A percentile compares a stretch with the other conserved stretches of the same genome.
These are phyloP conservation scores for Macrocybe gigantea DNA, from an alignment of 768 basidiomycete genomes.

Conservation along the genomic window DNA sequence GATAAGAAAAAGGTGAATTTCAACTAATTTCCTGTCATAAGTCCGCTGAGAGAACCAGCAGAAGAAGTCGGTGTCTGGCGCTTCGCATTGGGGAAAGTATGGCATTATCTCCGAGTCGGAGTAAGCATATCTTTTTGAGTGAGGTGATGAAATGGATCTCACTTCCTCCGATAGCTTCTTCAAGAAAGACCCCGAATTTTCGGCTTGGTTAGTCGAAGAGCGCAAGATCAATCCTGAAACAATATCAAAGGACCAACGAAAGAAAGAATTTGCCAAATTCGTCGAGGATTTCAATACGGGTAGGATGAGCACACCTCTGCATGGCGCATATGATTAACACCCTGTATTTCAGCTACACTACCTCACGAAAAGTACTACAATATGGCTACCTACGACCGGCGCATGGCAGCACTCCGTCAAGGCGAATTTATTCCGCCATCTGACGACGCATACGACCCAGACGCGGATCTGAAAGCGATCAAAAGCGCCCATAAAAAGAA, in stretches of 20 bases:
- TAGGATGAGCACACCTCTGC: constrained; percentile 18
- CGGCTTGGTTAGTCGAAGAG: constrained; percentile 91
- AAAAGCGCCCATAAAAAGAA: constrained; percentile 66
- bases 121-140: constrained; percentile 38
- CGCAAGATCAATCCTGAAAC: constrained; percentile 88
- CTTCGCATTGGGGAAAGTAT: constrained; percentile 85
- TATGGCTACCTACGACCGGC: constrained; percentile 77
- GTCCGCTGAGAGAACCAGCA: constrained; percentile 10
- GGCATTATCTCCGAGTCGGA: constrained; percentile 83
- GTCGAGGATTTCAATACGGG: constrained; percentile 85
- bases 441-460: constrained; percentile 74
- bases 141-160: background rate
- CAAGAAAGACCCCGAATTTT: constrained; percentile 80
- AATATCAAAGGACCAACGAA: constrained; percentile 76
- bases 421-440: constrained; percentile 75
- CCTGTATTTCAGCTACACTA: constrained; percentile 59
- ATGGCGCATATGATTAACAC: background rate
- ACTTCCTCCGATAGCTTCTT: constrained; percentile 53
- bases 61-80: constrained; percentile 54
- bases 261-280: constrained; percentile 79
- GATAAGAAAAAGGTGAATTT: constrained; percentile 54
- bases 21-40: background rate
- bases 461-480: constrained; percentile 78
- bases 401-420: constrained; percentile 80
- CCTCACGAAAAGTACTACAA: constrained; percentile 96